phyloP scores from a whole-genome alignment of 306 rosid genomes.

The Vicia faba region DNA sequence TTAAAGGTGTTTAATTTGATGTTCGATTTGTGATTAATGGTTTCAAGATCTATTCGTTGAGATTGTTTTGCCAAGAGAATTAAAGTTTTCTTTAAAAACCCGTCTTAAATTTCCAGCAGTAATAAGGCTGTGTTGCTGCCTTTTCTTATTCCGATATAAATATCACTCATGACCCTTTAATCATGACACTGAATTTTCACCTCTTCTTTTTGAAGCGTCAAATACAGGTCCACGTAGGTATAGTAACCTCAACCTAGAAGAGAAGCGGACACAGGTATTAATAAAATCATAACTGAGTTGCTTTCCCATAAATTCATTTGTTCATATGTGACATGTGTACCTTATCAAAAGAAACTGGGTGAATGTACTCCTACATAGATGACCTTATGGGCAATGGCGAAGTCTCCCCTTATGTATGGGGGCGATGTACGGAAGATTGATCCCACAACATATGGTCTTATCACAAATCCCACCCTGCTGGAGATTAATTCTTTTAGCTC shows the following conservation, averaged over 20 bases:
- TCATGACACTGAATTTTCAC: conserved; percentile 22
- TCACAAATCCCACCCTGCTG: conserved; percentile 75
- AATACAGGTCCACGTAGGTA: conserved; percentile 83
- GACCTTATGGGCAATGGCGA: conserved; percentile 87
- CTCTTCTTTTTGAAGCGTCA: conserved; percentile 52
- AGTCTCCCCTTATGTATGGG: conserved; percentile 95
- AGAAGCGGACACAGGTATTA: conserved; percentile 87
- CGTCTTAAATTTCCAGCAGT: conserved; percentile 30
- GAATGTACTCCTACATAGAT: conserved; percentile 50
- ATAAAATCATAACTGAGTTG: conserved; percentile 26
- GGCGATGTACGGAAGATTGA: conserved; percentile 90
- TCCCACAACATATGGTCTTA: conserved; percentile 47
- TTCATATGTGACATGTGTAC: conserved; percentile 27
- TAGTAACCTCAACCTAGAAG: conserved; percentile 59
- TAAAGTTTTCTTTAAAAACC: neutral
- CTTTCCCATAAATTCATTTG: conserved; percentile 25
- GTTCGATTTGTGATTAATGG: neutral
- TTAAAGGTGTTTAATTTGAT: neutral
- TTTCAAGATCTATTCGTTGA: neutral
- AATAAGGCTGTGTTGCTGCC: conserved; percentile 15
- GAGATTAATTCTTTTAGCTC: conserved; percentile 86
- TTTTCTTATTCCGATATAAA: conserved; percentile 23
- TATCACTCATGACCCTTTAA: conserved; percentile 6
- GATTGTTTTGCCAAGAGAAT: neutral
- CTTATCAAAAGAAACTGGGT: conserved; percentile 28